Base-by-base conservation (phyloP, 2,329 filamentous ascomycete genomes). In the Zymoseptoria passerinii region DNA sequence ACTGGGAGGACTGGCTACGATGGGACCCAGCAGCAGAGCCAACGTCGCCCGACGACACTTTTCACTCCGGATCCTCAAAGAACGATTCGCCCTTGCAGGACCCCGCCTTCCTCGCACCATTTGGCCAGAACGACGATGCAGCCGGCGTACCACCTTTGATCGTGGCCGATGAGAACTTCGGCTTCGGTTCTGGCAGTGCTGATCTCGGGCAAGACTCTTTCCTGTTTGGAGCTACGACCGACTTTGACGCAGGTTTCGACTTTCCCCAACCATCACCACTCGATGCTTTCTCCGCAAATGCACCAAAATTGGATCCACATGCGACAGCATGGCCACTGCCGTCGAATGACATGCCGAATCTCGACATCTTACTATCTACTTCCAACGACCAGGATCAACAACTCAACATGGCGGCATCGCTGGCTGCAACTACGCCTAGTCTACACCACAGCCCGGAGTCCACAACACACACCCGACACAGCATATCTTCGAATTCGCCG, bases 1-100 rank as follows among this genome's bases (percentile, higher is more conserved):
- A 74, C 63, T 79, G 76, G 76, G 76, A 75, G 64, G 74, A 78
- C 50, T 79, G 75, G 74, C 74, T 79, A 71, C 70, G 74, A 58
- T 78, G 75, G 75, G 75, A 78, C 66, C 75, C 75, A 52, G 68
- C 73, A 44, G 67, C 65, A 8, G 70, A 72, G 23, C 58, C 67
- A n/a, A 67, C 68, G 3, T 71, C 70, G 18, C 69, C 71, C 9
- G 69, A 71, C 54, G 70, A 70, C 50, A 70, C 68, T 27, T 71
- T 69, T 61, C 61, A 68, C 54, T 70, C 70, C 27, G 67, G 60
- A 50, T 70, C 67, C 4, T 71, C 66, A 53, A 70, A 71, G 64
- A 52, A 72, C 57, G 70, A 70, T 57, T 73, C 71, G 16, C 71
- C 71, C 3, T 54, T 71, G 6, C 71, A 73, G 52, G 67, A 71